Evolutionary conservation across 1,284 basidiomycete species (phyloP), one percentile per base, ranked within the genome.

Genomic region (Apiotrichum veenhuisii): DNA sequence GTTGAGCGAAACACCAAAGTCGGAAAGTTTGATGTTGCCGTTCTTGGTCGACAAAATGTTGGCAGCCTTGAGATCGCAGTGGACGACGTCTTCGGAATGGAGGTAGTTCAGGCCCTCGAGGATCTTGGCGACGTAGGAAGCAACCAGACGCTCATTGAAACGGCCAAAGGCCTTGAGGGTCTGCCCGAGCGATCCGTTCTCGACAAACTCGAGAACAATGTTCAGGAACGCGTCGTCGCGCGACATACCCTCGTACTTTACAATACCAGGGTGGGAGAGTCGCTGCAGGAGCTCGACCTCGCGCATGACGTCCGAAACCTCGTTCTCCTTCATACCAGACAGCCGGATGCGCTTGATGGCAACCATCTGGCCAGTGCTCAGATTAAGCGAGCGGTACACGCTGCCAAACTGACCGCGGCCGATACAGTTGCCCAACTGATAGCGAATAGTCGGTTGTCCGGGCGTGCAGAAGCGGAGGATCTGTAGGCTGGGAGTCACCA

Each of bases 31-130:
- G 66, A 80, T 74, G 59, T 81, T 79, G 33, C 79, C 80, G 42
- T 77, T 78, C 71, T 82, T 81, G n/a, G 81, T 82, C 9, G 79
- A 81, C 26, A 83, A 72, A 43, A 83, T 81, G 66, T 83, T 83
- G 33, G 96, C 95, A 5, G 95, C 91, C 76, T 99, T 98, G 87
- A 99, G 93, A 71, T 99, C 96, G 52, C 96, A 91, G 76, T 99
- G 95, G 11, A 98, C 81, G 66, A 97, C 93, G 64, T 89, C 85
- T 74, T 98, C 97, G 62, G 84, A 81, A 76, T 98, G 96, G 82
- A 99, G 88, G 72, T 96, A 97, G 56, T 89, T 87, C 3, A 93
- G 92, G 5, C 96, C 96, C 71, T 96, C 92, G 33, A 96, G 81
- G 64, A 96, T 95, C 80, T 93, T 93, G 70, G 91, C 87, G 33